Evolutionary conservation across 2,329 filamentous ascomycete species (phyloP), one percentile per base, ranked within the genome.

Genomic region (Colletotrichum godetiae): DNA sequence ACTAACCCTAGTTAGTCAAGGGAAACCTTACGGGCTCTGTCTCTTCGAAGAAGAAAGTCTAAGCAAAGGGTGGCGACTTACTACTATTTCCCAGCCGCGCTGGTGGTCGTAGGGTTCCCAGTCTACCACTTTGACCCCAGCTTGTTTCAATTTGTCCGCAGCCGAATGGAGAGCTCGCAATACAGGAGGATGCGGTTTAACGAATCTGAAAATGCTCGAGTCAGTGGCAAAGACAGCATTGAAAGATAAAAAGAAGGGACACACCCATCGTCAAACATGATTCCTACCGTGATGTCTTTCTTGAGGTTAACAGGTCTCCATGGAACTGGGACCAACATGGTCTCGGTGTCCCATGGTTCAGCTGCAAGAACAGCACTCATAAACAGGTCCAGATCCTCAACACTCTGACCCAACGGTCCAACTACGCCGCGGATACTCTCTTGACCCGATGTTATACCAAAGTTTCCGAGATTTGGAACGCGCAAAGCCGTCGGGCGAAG

Each of bases 181-280:
- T 6, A 93, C 86, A 0, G 92, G 92, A 3, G 92, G 92, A 67
- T 93, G 92, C 0, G 92, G 92, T 37, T 60, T 68, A 0, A 72
- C 69, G 11, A 49, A 49, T 5, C 69, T 63, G 15, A 7, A n/a
- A 4, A 7, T 15, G 1, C 5, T 22, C 4, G 31, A 11, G 49
- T 63, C 24, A 33, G 64, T 19, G 1, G 13, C 15, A 42, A 42
- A 42, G 37, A 42, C 15, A 8, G 10, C 31, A 33, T 33, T 19
- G 12, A 2, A 35, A 1, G 8, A 27, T 1, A 5, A 8, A 4
- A 11, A 4, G 24, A 15, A 7, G 80, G 84, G 2, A 93, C 91
- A 60, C 90, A 85, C 10, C 87, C 89, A 78, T 94, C 92, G 79
- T 92, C 84, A 86, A 88, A 90, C 80, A 93, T 84, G 35, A 94